Evolutionary conservation across 805 yeast species (phyloP), one percentile per base, ranked within the genome.

Genomic region (Metschnikowia rubicola): DNA sequence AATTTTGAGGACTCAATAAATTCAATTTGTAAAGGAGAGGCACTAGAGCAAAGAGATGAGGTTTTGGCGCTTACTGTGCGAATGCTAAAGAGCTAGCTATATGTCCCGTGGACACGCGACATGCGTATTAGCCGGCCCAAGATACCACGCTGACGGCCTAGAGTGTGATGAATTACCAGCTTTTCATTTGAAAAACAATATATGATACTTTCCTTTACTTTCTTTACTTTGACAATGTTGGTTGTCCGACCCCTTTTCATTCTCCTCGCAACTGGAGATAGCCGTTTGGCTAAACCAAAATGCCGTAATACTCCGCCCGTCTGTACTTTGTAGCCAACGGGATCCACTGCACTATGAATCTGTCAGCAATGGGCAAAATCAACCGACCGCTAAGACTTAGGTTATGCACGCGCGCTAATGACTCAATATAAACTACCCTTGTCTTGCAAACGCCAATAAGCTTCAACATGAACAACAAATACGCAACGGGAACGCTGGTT

Each of bases 261-360:
- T 7, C 5, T 2, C 26, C 7, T 21, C 26, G 26, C 26, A 21
- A 21, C 26, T 21, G 26, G 26, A 21, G 3, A 21, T 7, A 21
- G 26, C 26, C 26, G 26, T 9, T 28, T 9, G 15, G 2, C 35
- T 46, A 55, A 9, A 88, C 89, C 39, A 92, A 68, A 8, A 89
- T 75, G 0, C 97, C 97, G 58, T 80, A 74, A 61, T 80, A 89
- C 58, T 88, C 96, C 1, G 88, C 79, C 46, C 88, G 65, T 15
- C 72, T 71, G 57, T 81, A 83, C 44, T 63, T 59, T 17, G 59
- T 51, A 8, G 75, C 72, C 46, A 94, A 69, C 28, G 73, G 71
- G 28, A 79, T 79, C 99, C 99, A 94, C 63, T 94, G 99, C 8
- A 94, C 98, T 1, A 94, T 59, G 50, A 94, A 86, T 19, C 91